Base-by-base conservation (phyloP, 345 rosid genomes). In the Syzygium grande region DNA sequence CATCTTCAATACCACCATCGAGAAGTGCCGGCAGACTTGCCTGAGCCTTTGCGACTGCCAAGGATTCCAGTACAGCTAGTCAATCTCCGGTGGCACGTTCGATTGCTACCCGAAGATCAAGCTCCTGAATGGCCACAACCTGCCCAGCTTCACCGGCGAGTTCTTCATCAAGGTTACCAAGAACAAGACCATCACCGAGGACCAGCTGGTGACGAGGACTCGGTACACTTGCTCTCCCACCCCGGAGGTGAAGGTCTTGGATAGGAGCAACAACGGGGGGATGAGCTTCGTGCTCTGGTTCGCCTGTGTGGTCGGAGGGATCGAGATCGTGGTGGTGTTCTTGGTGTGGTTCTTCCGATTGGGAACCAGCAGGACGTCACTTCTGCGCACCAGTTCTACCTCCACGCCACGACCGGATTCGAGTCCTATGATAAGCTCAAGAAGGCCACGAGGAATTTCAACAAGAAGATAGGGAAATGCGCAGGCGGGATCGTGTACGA, bases 211-310 rank as follows among this genome's bases (percentile, higher is more conserved):
- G 88, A 87, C 5, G 46, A 55, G 85, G n/a, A 43, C 53, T 8
- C 84, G 21, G 21, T 43, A 51, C 56, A 85, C 3, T 29, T 88
- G 87, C 46, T 11, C 22, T 30, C 51, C 29, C 14, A 15, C 4
- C 5, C 10, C 5, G 51, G 87, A 6, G 61, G 73, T 14, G 16
- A 34, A 22, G 52, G 11, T 89, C 54, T 15, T 25, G 9, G 49
- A 41, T 51, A 56, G 49, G 21, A 51, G 38, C 1, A 84, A 65
- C 34, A 46, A 53, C 63, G 84, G 61, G n/a, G 34, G 86, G 13
- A 52, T 91, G 78, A 84, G n/a, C 56, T 80, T 90, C 54, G 4
- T 93, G 61, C 85, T 90, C 25, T 90, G 89, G 91, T 89, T 89
- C 27, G 87, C 89, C 17, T 6, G 38, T 7, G 86, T 85, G 2